phyloP scores from a whole-genome alignment of 192 early-diverging fungal species.

The Spinellus fusiger region DNA sequence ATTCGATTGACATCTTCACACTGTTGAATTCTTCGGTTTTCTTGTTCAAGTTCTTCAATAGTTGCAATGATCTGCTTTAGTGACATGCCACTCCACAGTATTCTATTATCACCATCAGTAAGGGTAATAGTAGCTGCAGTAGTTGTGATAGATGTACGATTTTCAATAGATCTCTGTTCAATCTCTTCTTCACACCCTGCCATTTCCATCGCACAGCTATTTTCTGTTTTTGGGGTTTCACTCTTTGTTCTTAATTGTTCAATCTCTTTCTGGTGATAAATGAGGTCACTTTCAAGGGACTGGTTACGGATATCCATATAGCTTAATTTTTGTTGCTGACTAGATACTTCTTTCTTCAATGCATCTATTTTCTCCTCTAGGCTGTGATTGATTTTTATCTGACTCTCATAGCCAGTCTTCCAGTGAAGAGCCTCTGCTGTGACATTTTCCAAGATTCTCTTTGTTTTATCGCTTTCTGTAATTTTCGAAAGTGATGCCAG shows the following conservation, averaged over 20 bases:
- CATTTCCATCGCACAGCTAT: background rate
- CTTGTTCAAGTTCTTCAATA: constrained; percentile 2
- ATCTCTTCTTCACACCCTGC: background rate
- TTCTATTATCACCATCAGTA: too few species aligned
- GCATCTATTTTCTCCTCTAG: background rate
- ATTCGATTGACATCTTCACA: constrained; percentile 11
- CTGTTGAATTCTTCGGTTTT: constrained; percentile 12
- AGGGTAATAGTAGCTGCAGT: background rate
- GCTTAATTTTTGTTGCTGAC: background rate
- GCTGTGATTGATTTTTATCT: background rate
- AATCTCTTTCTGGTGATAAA: background rate
- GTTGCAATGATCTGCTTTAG: background rate
- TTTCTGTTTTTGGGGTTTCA: background rate
- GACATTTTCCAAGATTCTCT: background rate
- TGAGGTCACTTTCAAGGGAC: background rate
- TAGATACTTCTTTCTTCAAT: background rate
- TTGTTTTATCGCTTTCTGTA: background rate
- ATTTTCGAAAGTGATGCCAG: background rate
- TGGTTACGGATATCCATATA: background rate
- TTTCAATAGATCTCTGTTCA: background rate
- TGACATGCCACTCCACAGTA: background rate
- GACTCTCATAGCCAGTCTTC: background rate
- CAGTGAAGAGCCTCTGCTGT: background rate
- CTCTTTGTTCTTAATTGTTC: background rate
- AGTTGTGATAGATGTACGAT: background rate